phyloP scores from a whole-genome alignment of 208 protist species.

The Trypanosoma melophagium region DNA sequence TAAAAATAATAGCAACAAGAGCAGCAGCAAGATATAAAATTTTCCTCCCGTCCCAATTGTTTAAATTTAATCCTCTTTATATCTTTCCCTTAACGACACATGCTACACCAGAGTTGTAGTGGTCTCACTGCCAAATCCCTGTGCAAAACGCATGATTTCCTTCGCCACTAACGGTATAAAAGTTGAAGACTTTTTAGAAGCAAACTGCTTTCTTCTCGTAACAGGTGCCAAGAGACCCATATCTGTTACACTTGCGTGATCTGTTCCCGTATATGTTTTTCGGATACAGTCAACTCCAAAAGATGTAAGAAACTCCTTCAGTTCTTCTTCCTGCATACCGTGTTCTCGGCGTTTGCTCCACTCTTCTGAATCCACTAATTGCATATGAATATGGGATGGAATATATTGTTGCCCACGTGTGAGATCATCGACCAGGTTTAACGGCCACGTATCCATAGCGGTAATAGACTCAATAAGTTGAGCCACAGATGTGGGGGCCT shows the following conservation, averaged over 20 bases:
- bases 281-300: slow-evolving; percentile 2
- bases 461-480: slow-evolving; percentile 7
- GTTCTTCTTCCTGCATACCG: neutral
- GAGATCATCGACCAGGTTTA: neutral
- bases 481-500: neutral
- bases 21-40: slow-evolving; percentile 1
- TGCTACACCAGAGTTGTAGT: neutral
- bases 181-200: slow-evolving; percentile 18
- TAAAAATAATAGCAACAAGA: slow-evolving; percentile 15
- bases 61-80: neutral
- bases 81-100: slow-evolving; percentile 10
- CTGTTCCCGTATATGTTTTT: slow-evolving; percentile 8
- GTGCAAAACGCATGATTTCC: slow-evolving; percentile 16
- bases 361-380: slow-evolving; percentile 21
- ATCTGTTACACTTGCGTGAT: slow-evolving; percentile 19
- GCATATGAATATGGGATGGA: slow-evolving; percentile 6
- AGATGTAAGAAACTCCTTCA: slow-evolving; percentile 1
- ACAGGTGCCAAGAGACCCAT: slow-evolving; percentile 20
- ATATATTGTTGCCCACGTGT: neutral
- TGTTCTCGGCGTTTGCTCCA: slow-evolving; percentile 12
- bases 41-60: too few relatives aligned
- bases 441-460: slow-evolving; percentile 14
- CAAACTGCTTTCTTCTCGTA: slow-evolving; percentile 12
- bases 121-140: neutral
- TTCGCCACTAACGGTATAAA: slow-evolving; percentile 21